Base-by-base conservation (phyloP, 75 land plant genomes). In the Cryptomeria japonica region DNA sequence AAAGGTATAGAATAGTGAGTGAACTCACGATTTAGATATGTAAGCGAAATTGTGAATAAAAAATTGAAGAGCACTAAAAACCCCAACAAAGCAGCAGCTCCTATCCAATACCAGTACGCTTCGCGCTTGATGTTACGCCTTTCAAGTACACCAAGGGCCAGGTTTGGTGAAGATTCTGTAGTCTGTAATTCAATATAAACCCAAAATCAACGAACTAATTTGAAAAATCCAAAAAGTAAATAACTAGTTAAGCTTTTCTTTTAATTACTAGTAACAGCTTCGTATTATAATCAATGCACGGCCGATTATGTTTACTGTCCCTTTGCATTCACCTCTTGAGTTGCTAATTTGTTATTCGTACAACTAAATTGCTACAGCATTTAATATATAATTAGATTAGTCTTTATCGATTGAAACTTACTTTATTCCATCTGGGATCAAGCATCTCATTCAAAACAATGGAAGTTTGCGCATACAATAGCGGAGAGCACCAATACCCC, bases 401-500 rank as follows among this genome's bases (percentile, higher is more conserved):
- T 75, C 11, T 2, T 34, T 34, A 32, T 34, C 10, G 77, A 32
- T 34, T 73, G 32, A 32, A 9, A 25, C 77, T 75, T 75, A 91
- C 92, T 87, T 78, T 89, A 75, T 85, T 83, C 92, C 91, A 91
- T 28, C 91, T 88, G 19, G 88, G 86, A n/a, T 86, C 88, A 75
- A 91, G 86, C 61, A 91, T 89, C 56, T 91, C 92, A 44, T 91
- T 91, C 56, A 87, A 70, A 85, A 76, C 47, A 76, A 91, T 19
- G 64, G 85, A 25, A 61, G 38, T 87, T 49, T 89, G 86, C 28
- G 77, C 88, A 70, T 91, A 91, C 25, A 84, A 46, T 31, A 91
- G 46, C 22, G 92, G 92, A 18, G 92, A 91, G 49, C 89, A 84
- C 92, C 92, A 91, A 70, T 91, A 91, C 11, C 73, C 91, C 92